Evolutionary conservation across 2,329 filamentous ascomycete species (phyloP).

Genomic region (Verticillium albo-atrum): DNA sequence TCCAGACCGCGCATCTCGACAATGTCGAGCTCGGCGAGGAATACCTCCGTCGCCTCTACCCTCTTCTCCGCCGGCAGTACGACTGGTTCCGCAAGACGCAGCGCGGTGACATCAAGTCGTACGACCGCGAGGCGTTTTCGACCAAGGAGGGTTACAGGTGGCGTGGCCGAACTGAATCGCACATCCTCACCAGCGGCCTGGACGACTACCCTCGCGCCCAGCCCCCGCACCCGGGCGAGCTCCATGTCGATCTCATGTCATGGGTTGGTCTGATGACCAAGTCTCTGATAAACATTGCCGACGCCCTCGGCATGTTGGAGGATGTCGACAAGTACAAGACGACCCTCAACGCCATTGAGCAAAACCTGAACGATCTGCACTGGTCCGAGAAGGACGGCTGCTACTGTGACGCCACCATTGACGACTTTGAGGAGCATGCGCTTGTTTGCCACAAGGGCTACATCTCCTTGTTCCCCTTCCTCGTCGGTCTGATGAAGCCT

Average conservation of each 20-base stretch:
- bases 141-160: slow-evolving; percentile 92
- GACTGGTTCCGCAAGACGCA: slow-evolving; percentile 95
- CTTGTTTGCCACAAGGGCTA: slow-evolving; percentile 97
- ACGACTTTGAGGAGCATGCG: slow-evolving; percentile 86
- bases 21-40: slow-evolving; percentile 63
- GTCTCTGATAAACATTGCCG: slow-evolving; percentile 75
- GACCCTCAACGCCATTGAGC: slow-evolving; percentile 71
- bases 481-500: slow-evolving; percentile 72
- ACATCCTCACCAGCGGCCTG: slow-evolving; percentile 87
- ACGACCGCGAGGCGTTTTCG: slow-evolving; percentile 84
- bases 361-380: slow-evolving; percentile 88
- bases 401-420: slow-evolving; percentile 93
- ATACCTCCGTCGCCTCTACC: slow-evolving; percentile 76
- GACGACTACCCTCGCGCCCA: slow-evolving; percentile 95
- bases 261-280: slow-evolving; percentile 98
- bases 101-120: slow-evolving; percentile 81
- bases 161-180: slow-evolving; percentile 81
- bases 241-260: slow-evolving; percentile 89
- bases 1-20: slow-evolving; percentile 62
- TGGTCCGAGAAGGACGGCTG: slow-evolving; percentile 78
- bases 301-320: slow-evolving; percentile 68
- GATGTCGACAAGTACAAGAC: slow-evolving; percentile 69
- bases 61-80: slow-evolving; percentile 82
- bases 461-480: slow-evolving; percentile 86
- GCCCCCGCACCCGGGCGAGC: slow-evolving; percentile 90